Percentiles rank a stretch among this genome's conserved stretches.
Evolutionary conservation across 2,329 filamentous ascomycete genomes (phyloP).

Genomic region (Trematosphaeria pertusa): DNA sequence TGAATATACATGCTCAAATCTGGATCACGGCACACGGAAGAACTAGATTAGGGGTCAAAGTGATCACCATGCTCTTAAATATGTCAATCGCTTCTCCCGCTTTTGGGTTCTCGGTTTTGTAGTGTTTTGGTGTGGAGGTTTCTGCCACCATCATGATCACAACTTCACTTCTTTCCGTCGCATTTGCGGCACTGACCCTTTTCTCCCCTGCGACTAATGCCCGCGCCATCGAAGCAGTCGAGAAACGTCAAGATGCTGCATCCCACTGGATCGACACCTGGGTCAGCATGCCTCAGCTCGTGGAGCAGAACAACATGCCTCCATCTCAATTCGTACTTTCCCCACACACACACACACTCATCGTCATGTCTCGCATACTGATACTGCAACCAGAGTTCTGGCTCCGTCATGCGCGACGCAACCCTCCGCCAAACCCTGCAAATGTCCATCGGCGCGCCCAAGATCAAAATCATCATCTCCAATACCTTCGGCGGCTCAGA

Average conservation of each 20-base stretch:
- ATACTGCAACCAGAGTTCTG: slow-evolving; percentile 8
- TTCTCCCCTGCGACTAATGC: slow-evolving; percentile 4
- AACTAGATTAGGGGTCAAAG: no score
- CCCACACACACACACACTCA: neutral
- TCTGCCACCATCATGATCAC: slow-evolving; percentile 9
- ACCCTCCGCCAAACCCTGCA: slow-evolving; percentile 71
- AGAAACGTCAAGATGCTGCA: slow-evolving; percentile 28
- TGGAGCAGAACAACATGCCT: slow-evolving; percentile 66
- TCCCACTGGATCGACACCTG: slow-evolving; percentile 68
- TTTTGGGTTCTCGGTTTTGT: neutral
- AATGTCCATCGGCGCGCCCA: slow-evolving; percentile 60
- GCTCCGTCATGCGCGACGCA: slow-evolving; percentile 62
- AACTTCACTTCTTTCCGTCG: slow-evolving; percentile 6
- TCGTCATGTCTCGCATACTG: neutral
- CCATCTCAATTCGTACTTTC: slow-evolving; percentile 58
- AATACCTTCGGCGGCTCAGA: slow-evolving; percentile 68
- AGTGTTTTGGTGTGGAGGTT: neutral
- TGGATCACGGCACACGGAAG: neutral
- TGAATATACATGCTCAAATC: slow-evolving; percentile 8
- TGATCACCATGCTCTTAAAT: neutral
- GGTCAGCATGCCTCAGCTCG: slow-evolving; percentile 69
- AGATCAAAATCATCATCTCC: slow-evolving; percentile 66
- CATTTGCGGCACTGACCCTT: slow-evolving; percentile 9
- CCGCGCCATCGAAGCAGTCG: slow-evolving; percentile 14
- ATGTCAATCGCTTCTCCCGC: neutral